Percentiles rank a stretch among this genome's conserved stretches.
Conservation (phyloP, 1,139 yeast genomes). For the Blastobotrys serpentis region DNA sequence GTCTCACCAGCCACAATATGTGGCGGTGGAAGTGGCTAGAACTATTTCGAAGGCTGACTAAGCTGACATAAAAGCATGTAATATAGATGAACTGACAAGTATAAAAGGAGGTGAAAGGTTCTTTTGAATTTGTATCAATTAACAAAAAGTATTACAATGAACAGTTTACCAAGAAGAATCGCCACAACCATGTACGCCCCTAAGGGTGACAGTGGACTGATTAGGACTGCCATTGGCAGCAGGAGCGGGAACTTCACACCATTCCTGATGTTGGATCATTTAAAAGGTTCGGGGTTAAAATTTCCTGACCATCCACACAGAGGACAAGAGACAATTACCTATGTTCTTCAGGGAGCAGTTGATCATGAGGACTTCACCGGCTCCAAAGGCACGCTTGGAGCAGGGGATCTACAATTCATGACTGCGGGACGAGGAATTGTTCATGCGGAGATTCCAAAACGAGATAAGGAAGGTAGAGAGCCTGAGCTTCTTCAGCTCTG, state of each 20-base stretch:
- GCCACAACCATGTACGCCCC: slow-evolving; percentile 32
- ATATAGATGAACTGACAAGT: neutral
- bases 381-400: slow-evolving; percentile 66
- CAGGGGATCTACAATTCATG: slow-evolving; percentile 93
- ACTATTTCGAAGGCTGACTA: neutral
- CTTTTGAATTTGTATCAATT: neutral
- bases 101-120: neutral
- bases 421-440: slow-evolving; percentile 91
- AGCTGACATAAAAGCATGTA: neutral
- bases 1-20: neutral
- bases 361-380: slow-evolving; percentile 96
- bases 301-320: slow-evolving; percentile 94
- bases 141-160: too few relatives aligned
- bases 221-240: slow-evolving; percentile 78
- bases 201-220: slow-evolving; percentile 87
- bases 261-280: slow-evolving; percentile 82
- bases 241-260: slow-evolving; percentile 63
- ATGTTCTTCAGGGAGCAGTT: slow-evolving; percentile 68
- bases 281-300: slow-evolving; percentile 58
- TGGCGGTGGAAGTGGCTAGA: slow-evolving; percentile 2
- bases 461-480: slow-evolving; percentile 46
- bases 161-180: neutral
- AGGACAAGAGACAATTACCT: slow-evolving; percentile 86
- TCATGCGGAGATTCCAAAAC: slow-evolving; percentile 84
- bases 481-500: slow-evolving; percentile 81